Evolutionary conservation across 495 filamentous ascomycete species (phyloP).

Genomic region (Massariosphaeria phaeospora): DNA sequence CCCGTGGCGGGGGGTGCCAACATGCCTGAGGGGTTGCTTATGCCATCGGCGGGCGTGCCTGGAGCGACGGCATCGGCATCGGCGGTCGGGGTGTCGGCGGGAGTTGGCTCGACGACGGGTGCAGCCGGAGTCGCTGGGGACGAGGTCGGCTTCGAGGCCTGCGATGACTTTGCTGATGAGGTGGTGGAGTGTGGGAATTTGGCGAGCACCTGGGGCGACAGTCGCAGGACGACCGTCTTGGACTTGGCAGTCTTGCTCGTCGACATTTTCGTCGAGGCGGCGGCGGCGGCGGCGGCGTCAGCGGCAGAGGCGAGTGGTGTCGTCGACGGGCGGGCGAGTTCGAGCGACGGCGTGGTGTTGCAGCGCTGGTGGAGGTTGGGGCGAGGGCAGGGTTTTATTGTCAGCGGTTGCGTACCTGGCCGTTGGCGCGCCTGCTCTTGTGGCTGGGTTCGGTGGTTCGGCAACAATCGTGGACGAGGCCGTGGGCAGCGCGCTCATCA

Average conservation of each 20-base stretch:
- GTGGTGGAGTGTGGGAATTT: conserved; percentile 43
- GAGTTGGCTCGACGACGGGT: conserved; percentile 50
- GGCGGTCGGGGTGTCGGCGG: conserved; percentile 48
- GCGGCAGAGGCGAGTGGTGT: background rate
- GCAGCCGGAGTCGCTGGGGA: conserved; percentile 46
- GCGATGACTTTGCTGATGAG: conserved; percentile 23
- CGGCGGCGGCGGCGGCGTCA: conserved; percentile 11
- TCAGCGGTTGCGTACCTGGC: conserved; percentile 12
- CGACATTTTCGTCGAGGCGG: conserved; percentile 16
- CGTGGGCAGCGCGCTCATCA: background rate
- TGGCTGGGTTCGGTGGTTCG: background rate
- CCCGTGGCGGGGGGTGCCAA: conserved; percentile 49
- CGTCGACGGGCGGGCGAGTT: background rate
- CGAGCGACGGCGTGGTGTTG: conserved; percentile 2
- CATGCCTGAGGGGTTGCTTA: conserved; percentile 48
- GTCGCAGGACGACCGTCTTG: conserved; percentile 50
- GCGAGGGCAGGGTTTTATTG: conserved; percentile 22
- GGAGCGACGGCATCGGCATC: conserved; percentile 54
- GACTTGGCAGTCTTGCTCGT: conserved; percentile 44
- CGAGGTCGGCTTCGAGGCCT: conserved; percentile 38
- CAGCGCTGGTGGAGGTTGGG: background rate
- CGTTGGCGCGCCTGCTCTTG: background rate
- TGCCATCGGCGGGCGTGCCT: conserved; percentile 49
- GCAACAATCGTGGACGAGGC: background rate
- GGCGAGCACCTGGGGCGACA: conserved; percentile 47